These are phyloP conservation scores for Sporothrix mexicana DNA, from an alignment of 2,329 filamentous ascomycete species.

Conservation along the genomic window DNA sequence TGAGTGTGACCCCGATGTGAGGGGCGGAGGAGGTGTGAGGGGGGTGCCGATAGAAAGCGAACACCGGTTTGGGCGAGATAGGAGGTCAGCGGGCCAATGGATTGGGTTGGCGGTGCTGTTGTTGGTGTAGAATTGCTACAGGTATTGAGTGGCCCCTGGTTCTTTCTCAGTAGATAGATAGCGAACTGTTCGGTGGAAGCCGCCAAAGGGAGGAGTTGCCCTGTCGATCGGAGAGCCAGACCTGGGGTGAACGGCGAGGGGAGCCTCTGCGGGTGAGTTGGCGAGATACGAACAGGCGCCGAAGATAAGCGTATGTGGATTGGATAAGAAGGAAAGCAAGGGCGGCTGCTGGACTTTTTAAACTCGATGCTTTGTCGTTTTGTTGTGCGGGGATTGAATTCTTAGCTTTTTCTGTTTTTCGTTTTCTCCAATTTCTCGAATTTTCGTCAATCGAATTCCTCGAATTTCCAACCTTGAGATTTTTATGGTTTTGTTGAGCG, in stretches of 20 bases:
- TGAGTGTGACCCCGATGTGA: constrained; percentile 1
- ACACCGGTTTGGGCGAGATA: constrained; percentile 28
- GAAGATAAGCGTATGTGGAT: constrained; percentile 26
- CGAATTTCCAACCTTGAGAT: not conserved
- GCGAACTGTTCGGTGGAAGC: constrained; percentile 22
- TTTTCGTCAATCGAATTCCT: not conserved
- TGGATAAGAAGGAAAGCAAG: constrained; percentile 20
- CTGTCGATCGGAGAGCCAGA: constrained; percentile 30
- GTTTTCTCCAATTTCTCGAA: not conserved
- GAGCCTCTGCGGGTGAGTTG: constrained; percentile 17
- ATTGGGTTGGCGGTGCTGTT: not conserved
- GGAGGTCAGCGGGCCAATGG: constrained; percentile 24
- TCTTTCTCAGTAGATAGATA: constrained; percentile 18
- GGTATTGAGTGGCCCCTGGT: not conserved
- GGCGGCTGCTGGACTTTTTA: not conserved
- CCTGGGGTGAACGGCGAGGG: constrained; percentile 2
- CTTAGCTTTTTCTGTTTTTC: not conserved
- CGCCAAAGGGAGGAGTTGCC: constrained; percentile 21
- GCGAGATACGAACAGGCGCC: constrained; percentile 19
- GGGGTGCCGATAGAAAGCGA: constrained; percentile 30
- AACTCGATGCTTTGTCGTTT: not conserved
- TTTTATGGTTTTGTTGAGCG: not conserved
- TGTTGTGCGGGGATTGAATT: not conserved
- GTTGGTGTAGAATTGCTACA: not conserved
- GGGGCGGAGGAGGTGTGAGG: not conserved